Percentiles rank a stretch among this genome's conserved stretches.
Conservation (phyloP, 805 yeast genomes). For the Candida khao-thaluensis region DNA sequence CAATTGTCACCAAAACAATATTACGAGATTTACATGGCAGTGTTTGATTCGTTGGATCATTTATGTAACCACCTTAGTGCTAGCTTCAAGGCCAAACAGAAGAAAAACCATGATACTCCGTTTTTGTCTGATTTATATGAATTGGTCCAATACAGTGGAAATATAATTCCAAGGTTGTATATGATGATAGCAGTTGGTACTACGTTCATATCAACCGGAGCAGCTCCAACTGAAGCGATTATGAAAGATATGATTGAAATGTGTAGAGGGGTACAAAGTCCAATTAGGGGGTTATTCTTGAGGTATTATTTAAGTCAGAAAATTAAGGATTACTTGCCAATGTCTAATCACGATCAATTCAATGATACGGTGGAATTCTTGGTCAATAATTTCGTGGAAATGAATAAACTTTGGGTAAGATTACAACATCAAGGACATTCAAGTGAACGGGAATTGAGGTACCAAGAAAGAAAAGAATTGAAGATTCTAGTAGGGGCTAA, state of each 20-base stretch:
- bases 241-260: conserved; percentile 96
- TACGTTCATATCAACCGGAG: conserved; percentile 74
- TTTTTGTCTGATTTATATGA: conserved; percentile 85
- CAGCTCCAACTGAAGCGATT: conserved; percentile 79
- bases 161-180: conserved; percentile 86
- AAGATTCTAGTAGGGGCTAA: conserved; percentile 92
- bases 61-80: conserved; percentile 65
- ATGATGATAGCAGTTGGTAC: conserved; percentile 95
- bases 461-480: conserved; percentile 79
- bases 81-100: conserved; percentile 64
- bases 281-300: conserved; percentile 85
- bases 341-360: conserved; percentile 38
- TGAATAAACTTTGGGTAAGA: conserved; percentile 98
- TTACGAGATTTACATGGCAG: conserved; percentile 83
- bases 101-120: conserved; percentile 27
- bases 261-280: conserved; percentile 97
- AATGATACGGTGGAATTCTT: conserved; percentile 76
- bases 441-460: conserved; percentile 71
- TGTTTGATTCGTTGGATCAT: conserved; percentile 76
- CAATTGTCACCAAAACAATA: conserved; percentile 83
- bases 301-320: conserved; percentile 87
- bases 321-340: conserved; percentile 64
- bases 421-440: conserved; percentile 94
- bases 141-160: conserved; percentile 92
- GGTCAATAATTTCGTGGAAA: conserved; percentile 85